Conservation (phyloP, 805 yeast genomes). For the Candida maris region DNA sequence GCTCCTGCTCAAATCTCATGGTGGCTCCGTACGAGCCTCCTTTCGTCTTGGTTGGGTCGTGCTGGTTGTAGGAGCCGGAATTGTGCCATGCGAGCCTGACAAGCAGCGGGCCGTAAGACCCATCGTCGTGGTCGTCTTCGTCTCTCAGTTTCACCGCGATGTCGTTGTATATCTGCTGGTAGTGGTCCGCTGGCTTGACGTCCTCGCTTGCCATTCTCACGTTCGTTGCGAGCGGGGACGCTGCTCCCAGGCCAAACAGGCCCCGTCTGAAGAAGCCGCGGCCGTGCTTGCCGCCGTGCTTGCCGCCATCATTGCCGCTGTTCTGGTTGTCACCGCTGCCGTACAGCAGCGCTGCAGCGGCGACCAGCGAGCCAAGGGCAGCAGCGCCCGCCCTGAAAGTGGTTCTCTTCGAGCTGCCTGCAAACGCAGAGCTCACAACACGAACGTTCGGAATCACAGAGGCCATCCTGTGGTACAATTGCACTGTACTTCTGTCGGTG, state of each 20-base stretch:
- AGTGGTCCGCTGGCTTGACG: constrained; percentile 46
- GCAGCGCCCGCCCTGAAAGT: constrained; percentile 1
- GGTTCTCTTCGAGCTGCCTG: constrained; percentile 2
- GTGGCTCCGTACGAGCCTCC: constrained; percentile 54
- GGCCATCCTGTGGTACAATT: no score
- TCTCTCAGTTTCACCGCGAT: constrained; percentile 62
- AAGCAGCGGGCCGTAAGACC: constrained; percentile 49
- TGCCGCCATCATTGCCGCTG: constrained; percentile 14
- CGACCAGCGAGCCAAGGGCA: constrained; percentile 4
- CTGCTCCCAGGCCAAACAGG: constrained; percentile 31
- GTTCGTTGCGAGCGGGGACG: constrained; percentile 29
- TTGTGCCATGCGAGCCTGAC: constrained; percentile 50
- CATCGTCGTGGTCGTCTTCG: constrained; percentile 56
- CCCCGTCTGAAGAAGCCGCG: no score
- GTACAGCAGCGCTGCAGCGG: constrained; percentile 30
- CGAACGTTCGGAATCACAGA: background rate
- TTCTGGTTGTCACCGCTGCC: constrained; percentile 16
- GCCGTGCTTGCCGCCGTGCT: constrained; percentile 13
- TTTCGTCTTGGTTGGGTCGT: constrained; percentile 36
- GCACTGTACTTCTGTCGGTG: no score
- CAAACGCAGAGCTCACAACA: background rate
- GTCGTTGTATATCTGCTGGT: constrained; percentile 65
- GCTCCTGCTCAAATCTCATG: constrained; percentile 49
- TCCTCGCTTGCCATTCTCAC: constrained; percentile 31
- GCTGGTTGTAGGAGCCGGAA: constrained; percentile 44